A percentile compares a stretch with the other conserved stretches of the same genome.
These are phyloP conservation scores for Pseudogymnoascus sp. DNA, from an alignment of 2,329 filamentous ascomycete species.

Conservation along the genomic window DNA sequence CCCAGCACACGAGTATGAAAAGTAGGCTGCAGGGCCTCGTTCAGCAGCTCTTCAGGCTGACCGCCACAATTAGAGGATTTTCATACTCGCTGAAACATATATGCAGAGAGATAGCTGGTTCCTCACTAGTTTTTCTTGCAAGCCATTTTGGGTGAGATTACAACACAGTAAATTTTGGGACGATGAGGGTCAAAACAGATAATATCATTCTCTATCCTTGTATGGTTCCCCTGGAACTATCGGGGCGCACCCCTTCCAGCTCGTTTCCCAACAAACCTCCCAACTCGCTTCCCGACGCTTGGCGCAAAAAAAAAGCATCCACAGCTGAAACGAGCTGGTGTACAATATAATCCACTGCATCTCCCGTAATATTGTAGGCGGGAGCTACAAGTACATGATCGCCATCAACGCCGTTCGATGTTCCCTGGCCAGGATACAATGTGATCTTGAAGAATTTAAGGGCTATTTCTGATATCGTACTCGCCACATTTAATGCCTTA, in stretches of 20 bases:
- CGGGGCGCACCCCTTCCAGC: no score
- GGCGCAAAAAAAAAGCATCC: not conserved
- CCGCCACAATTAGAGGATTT: not conserved
- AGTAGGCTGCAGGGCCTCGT: not conserved
- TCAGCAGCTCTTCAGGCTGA: not conserved
- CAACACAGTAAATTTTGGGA: not conserved
- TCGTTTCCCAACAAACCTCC: not conserved
- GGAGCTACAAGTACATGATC: slow-evolving; percentile 58
- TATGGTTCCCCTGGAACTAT: not conserved
- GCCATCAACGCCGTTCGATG: slow-evolving; percentile 44
- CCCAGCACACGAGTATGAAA: not conserved
- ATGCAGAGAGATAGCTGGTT: not conserved
- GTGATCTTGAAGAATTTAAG: slow-evolving; percentile 38
- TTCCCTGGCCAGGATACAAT: slow-evolving; percentile 53
- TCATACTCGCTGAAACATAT: not conserved
- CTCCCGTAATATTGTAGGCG: slow-evolving; percentile 48
- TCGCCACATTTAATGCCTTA: slow-evolving; percentile 36
- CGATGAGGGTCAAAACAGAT: not conserved
- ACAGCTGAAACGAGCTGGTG: slow-evolving; percentile 29
- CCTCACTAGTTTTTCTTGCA: not conserved
- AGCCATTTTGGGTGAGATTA: not conserved
- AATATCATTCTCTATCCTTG: not conserved
- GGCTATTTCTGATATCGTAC: slow-evolving; percentile 41
- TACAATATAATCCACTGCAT: slow-evolving; percentile 48
- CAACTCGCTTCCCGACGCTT: not conserved